These are phyloP conservation scores for Gillenia trifoliata DNA, from an alignment of 306 rosid genomes.

Conservation along the genomic window DNA sequence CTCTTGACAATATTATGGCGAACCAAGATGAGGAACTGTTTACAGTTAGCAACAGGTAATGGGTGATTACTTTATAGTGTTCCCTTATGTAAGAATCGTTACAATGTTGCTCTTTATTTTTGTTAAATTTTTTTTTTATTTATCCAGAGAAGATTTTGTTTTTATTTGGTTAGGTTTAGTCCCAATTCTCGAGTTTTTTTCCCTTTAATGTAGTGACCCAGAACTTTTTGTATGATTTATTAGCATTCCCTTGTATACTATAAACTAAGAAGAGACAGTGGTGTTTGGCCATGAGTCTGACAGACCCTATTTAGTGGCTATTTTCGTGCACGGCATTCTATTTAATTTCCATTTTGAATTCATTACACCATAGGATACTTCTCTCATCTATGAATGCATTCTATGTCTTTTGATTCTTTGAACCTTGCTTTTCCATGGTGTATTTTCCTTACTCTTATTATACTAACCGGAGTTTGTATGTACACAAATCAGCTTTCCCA, in stretches of 20 bases:
- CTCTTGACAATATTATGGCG: constrained; percentile 76
- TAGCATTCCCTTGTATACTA: background rate
- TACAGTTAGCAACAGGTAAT: constrained; percentile 97
- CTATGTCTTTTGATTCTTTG: background rate
- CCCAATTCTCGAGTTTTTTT: background rate
- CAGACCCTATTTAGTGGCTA: background rate
- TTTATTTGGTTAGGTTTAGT: background rate
- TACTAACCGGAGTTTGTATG: background rate
- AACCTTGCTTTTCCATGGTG: background rate
- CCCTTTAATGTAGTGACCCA: background rate
- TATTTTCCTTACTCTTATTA: background rate
- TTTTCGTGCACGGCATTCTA: background rate
- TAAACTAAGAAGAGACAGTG: background rate
- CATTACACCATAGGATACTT: background rate
- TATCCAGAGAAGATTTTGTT: no score
- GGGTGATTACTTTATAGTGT: background rate
- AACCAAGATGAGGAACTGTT: constrained; percentile 90
- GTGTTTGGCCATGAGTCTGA: background rate
- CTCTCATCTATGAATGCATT: background rate
- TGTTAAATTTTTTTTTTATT: background rate
- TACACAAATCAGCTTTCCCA: background rate
- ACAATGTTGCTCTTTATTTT: no score
- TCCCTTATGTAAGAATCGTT: background rate
- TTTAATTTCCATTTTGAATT: background rate
- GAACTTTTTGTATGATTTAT: background rate